Conservation (phyloP, 2,329 filamentous ascomycete species). For the Corinectria fuckeliana region DNA sequence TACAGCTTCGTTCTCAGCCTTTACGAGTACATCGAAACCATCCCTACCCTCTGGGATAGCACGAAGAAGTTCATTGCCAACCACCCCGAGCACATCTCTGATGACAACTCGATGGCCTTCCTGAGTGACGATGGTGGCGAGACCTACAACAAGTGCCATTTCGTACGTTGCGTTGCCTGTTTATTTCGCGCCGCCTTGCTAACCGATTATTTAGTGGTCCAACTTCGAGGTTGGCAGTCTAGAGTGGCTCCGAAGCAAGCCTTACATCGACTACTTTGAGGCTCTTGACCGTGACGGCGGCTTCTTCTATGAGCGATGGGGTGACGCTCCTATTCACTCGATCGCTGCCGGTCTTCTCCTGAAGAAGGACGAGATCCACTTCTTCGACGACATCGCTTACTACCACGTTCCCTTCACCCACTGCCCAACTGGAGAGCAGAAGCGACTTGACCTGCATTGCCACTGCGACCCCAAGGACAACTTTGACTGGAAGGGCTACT, state of each 20-base stretch:
- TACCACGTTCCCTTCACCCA: slow-evolving; percentile 98
- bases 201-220: slow-evolving; percentile 74
- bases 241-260: slow-evolving; percentile 87
- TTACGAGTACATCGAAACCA: slow-evolving; percentile 96
- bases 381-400: slow-evolving; percentile 99
- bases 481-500: slow-evolving; percentile 99
- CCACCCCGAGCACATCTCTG: slow-evolving; percentile 84
- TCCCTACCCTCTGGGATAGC: slow-evolving; percentile 94
- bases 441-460: slow-evolving; percentile 83
- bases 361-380: slow-evolving; percentile 93
- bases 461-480: slow-evolving; percentile 96
- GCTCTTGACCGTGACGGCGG: slow-evolving; percentile 88
- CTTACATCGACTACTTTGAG: slow-evolving; percentile 91
- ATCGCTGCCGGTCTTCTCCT: slow-evolving; percentile 89
- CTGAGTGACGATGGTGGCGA: slow-evolving; percentile 90
- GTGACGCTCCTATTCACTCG: slow-evolving; percentile 97
- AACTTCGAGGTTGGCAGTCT: slow-evolving; percentile 98
- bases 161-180: slow-evolving; percentile 64
- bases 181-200: not conserved
- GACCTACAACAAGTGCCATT: slow-evolving; percentile 96
- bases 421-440: slow-evolving; percentile 90
- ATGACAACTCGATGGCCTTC: slow-evolving; percentile 88
- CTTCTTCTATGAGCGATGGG: slow-evolving; percentile 99
- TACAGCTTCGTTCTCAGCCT: slow-evolving; percentile 96
- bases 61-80: slow-evolving; percentile 92